Conservation (phyloP, 257 asterid species). For the Solanum neorickii region DNA sequence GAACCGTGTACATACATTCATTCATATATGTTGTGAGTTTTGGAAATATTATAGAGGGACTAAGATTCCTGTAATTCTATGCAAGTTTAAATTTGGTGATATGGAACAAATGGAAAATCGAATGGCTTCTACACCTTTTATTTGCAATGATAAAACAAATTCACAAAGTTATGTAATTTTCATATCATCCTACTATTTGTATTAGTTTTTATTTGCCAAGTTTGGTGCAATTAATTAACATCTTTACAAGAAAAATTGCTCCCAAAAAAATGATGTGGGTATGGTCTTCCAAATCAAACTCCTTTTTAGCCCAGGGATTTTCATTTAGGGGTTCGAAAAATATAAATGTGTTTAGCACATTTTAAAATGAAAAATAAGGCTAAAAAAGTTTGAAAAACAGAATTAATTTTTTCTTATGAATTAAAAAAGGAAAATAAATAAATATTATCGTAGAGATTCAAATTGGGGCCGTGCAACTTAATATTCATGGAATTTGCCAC, state of each 20-base stretch:
- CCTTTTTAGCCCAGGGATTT: not conserved
- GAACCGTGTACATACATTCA: not conserved
- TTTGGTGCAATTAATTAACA: no score
- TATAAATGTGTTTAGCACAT: no score
- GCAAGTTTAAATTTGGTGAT: not conserved
- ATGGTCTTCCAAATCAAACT: no score
- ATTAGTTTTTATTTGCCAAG: not conserved
- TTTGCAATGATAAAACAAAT: not conserved
- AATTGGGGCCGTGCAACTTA: no score
- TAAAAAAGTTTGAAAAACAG: no score
- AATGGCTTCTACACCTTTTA: not conserved
- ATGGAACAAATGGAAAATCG: not conserved
- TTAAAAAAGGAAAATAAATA: no score
- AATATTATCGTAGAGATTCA: no score
- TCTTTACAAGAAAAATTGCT: no score
- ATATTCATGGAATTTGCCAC: no score
- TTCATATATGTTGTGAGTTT: not conserved
- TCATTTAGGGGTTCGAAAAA: rapidly evolving
- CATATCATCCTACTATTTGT: not conserved
- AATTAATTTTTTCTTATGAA: no score
- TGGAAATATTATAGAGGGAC: not conserved
- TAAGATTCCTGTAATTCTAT: not conserved
- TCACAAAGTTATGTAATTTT: not conserved
- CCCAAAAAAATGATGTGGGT: no score
- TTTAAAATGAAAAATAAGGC: no score